Base-by-base conservation (phyloP, 441 rosid species). In the Gossypium davidsonii region DNA sequence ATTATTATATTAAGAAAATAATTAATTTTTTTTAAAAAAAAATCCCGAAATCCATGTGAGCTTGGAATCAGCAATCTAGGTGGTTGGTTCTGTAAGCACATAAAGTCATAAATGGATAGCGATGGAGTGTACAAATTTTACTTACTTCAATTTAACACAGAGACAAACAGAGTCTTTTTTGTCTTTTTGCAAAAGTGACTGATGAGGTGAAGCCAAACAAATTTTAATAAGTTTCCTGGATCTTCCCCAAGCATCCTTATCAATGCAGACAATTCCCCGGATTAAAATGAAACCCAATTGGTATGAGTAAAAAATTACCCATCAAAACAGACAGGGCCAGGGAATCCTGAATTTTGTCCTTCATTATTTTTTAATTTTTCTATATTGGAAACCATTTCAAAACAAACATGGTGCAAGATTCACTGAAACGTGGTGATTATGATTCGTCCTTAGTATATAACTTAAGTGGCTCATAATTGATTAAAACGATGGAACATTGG, bases 271-370 rank as follows among this genome's bases (percentile, higher is more conserved):
- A 79, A 68, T n/a, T 23, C 49, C 26, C 25, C 11, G 77, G 73
- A 28, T 68, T 64, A 51, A 63, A 80, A 73, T 74, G 70, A 75
- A 71, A 61, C 69, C 78, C 77, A 71, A 60, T 11, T 53, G 53
- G 44, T 65, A 20, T 26, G 3, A 37, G 15, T 20, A 61, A 46
- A 71, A 23, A 39, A 71, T 23, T 21, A 6, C 7, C 20, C 39
- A 6, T 8, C 42, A 9, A 71, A 49, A 65, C 17, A 67, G 81
- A 75, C 78, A 60, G 39, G 28, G 42, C 8, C n/a, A 4, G 69
- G 77, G 86, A 81, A 85, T 85, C 85, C 74, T 78, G 82, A 79
- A 52, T 75, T 77, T 77, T 79, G 74, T 73, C 74, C 67, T 68
- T 23, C 10, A 20, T 68, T 74, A 73, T 15, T 49, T 15, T 23